These are phyloP conservation scores for Plasmodium relictum DNA, from an alignment of 169 alveolate species.

Conservation along the genomic window DNA sequence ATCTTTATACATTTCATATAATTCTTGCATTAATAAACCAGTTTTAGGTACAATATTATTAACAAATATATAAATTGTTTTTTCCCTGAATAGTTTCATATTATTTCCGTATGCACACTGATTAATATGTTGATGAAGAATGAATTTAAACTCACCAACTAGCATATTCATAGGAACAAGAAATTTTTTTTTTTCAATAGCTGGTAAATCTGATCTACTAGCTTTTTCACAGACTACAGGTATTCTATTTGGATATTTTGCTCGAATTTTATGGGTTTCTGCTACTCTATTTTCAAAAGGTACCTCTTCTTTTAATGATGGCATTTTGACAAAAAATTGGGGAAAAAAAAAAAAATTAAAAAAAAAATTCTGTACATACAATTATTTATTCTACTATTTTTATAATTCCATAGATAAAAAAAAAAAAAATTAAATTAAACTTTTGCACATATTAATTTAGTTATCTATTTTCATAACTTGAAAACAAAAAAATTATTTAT, in stretches of 20 bases:
- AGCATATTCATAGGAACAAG: constrained; percentile 91
- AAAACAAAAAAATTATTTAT: background rate
- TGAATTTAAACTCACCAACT: constrained; percentile 91
- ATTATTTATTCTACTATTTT: too few species aligned
- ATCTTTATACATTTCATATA: constrained; percentile 87
- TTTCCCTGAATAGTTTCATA: constrained; percentile 80
- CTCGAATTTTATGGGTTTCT: constrained; percentile 89
- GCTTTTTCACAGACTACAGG: constrained; percentile 93
- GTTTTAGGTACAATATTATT: constrained; percentile 87
- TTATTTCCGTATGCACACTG: constrained; percentile 78
- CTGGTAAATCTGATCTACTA: constrained; percentile 69
- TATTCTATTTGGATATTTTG: constrained; percentile 91
- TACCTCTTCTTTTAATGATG: constrained; percentile 67
- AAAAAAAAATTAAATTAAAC: too few species aligned
- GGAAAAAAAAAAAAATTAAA: background rate
- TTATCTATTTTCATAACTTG: too few species aligned
- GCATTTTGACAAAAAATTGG: constrained; percentile 27
- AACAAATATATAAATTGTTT: constrained; percentile 88
- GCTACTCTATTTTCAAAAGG: constrained; percentile 87
- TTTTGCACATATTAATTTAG: too few species aligned
- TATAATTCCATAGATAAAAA: too few species aligned
- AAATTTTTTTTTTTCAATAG: constrained; percentile 80
- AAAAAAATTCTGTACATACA: background rate
- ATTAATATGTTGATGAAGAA: constrained; percentile 89
- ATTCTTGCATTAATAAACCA: constrained; percentile 88